Conservation (phyloP, 2,329 filamentous ascomycete genomes). For the Helotiales sp. region DNA sequence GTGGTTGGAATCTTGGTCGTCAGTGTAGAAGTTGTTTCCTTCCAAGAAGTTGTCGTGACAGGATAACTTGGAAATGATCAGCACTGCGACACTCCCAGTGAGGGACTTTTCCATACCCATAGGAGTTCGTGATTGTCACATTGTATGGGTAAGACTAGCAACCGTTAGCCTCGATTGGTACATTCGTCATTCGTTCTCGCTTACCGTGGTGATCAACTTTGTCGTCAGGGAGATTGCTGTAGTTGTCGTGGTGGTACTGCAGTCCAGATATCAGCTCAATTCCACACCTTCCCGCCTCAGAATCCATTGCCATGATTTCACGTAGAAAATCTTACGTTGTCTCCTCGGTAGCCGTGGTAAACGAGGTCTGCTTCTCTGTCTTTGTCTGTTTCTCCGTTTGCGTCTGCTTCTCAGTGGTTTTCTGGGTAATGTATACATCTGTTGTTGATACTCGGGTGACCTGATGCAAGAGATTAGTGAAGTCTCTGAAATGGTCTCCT, state of each 20-base stretch:
- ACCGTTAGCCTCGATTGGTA: background rate
- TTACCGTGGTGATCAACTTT: conserved; percentile 23
- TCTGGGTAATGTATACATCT: background rate
- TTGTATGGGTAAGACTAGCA: conserved; percentile 28
- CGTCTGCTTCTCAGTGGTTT: background rate
- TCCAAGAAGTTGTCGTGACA: conserved; percentile 28
- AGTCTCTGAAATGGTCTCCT: background rate
- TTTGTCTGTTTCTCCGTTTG: background rate
- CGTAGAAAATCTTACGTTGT: background rate
- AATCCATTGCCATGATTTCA: background rate
- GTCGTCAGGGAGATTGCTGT: conserved; percentile 20
- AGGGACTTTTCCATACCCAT: conserved; percentile 17
- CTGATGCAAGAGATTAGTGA: background rate
- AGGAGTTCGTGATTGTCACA: conserved; percentile 26
- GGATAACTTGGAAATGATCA: conserved; percentile 20
- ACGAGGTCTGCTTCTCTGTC: background rate
- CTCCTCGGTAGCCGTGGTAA: conserved; percentile 1
- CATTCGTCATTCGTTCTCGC: background rate
- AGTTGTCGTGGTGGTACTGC: conserved; percentile 2
- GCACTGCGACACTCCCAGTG: background rate
- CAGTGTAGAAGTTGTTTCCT: conserved; percentile 16
- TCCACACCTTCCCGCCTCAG: background rate
- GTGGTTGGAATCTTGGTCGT: conserved; percentile 15
- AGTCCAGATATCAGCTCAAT: background rate
- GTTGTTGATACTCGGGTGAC: background rate